A percentile compares a stretch with the other conserved stretches of the same genome.
Conservation (phyloP, 129 eudicot species). For the Glebionis coronaria region DNA sequence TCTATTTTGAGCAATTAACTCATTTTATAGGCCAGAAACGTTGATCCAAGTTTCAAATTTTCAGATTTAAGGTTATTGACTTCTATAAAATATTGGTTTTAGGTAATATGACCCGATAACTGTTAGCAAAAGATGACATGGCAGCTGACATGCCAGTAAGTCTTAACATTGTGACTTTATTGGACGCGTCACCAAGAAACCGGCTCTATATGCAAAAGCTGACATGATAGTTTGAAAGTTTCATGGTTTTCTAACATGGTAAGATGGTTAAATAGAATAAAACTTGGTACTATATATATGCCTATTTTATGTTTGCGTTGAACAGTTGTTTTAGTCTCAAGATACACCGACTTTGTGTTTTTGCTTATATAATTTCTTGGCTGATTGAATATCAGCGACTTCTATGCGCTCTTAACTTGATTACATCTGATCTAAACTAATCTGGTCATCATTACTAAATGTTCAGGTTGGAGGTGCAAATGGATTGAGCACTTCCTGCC, state of each 20-base stretch:
- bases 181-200: neutral
- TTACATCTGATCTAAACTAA: neutral
- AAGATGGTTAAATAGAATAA: too few species aligned
- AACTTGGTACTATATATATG: too few species aligned
- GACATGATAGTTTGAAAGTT: neutral
- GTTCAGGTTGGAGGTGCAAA: constrained; percentile 28
- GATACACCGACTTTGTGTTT: too few species aligned
- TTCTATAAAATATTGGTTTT: neutral
- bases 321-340: too few species aligned
- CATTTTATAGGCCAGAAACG: neutral
- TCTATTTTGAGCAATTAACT: neutral
- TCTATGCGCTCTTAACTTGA: too few species aligned
- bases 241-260: too few species aligned
- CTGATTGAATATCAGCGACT: too few species aligned
- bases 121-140: neutral
- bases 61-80: neutral
- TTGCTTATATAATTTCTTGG: too few species aligned
- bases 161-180: neutral
- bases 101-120: neutral
- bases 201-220: neutral
- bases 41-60: neutral
- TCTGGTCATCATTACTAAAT: constrained; percentile 3
- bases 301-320: too few species aligned
- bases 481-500: constrained; percentile 2
- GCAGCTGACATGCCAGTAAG: constrained; percentile 1